Evolutionary conservation across 2,329 filamentous ascomycete genomes (phyloP).

Genomic region (Ophiostoma ulmi): DNA sequence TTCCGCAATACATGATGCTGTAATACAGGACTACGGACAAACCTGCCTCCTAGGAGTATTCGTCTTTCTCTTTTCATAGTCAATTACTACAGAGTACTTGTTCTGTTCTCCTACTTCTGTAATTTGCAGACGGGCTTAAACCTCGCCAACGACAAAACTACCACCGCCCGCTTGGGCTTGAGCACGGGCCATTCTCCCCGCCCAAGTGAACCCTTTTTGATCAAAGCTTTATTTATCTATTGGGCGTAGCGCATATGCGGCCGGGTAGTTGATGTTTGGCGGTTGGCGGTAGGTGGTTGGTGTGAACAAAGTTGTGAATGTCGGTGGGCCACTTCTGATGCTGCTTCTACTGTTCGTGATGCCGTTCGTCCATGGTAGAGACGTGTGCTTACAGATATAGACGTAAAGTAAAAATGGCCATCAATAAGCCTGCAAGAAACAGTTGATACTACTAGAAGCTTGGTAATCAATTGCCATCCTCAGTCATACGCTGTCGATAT

Average conservation of each 20-base stretch:
- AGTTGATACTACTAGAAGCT: no score
- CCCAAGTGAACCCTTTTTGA: constrained; percentile 2
- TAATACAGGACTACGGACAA: constrained; percentile 11
- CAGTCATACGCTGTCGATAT: no score
- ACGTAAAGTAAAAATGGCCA: background rate
- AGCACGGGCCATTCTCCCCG: constrained; percentile 15
- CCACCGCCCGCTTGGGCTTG: constrained; percentile 14
- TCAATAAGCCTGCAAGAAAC: background rate
- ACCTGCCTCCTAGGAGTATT: background rate
- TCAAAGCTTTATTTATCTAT: background rate
- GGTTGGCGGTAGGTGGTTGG: background rate
- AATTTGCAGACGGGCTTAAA: background rate
- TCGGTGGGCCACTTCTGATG: no score
- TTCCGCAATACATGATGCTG: constrained; percentile 8
- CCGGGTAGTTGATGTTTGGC: background rate
- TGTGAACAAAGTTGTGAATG: no score
- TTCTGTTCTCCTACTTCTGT: background rate
- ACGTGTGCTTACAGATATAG: background rate
- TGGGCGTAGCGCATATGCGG: constrained; percentile 12
- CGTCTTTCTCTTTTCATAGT: background rate
- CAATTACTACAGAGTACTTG: background rate
- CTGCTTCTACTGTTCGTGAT: background rate
- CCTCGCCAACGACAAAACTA: background rate
- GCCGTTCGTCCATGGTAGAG: background rate
- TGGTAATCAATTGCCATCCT: no score